phyloP scores from a whole-genome alignment of 179 eudicot species.

The Gypsophila paniculata region DNA sequence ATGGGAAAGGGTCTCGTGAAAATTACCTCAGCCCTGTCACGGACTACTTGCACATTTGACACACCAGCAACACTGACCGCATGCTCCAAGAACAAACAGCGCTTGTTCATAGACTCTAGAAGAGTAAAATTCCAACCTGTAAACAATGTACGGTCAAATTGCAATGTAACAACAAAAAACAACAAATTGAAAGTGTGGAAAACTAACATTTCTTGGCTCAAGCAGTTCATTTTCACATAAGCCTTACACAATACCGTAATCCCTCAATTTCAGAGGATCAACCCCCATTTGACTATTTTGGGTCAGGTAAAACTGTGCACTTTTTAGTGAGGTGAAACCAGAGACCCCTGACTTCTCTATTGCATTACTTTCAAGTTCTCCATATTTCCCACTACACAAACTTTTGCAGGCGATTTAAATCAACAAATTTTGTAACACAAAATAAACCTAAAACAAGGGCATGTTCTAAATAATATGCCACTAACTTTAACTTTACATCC shows the following conservation, averaged over 20 bases:
- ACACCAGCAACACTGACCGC: constrained; percentile 55
- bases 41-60: constrained; percentile 66
- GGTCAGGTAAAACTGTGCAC: no score
- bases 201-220: neutral
- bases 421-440: no score
- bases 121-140: constrained; percentile 80
- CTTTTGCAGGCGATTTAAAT: no score
- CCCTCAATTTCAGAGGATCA: neutral
- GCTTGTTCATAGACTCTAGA: constrained; percentile 82
- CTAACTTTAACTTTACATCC: no score
- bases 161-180: neutral
- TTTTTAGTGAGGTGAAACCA: no score
- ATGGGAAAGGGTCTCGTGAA: constrained; percentile 1
- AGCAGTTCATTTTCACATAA: constrained; percentile 2
- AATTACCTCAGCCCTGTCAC: constrained; percentile 89
- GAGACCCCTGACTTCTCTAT: neutral
- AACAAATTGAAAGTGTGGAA: neutral
- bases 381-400: no score
- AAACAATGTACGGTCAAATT: neutral
- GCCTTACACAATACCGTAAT: neutral
- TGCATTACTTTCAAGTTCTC: neutral
- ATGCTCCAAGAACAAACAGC: constrained; percentile 84
- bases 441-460: no score
- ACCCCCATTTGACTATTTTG: no score
- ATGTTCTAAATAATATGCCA: no score